phyloP scores from a whole-genome alignment of 768 basidiomycete genomes.

The Boletus sensibilis region DNA sequence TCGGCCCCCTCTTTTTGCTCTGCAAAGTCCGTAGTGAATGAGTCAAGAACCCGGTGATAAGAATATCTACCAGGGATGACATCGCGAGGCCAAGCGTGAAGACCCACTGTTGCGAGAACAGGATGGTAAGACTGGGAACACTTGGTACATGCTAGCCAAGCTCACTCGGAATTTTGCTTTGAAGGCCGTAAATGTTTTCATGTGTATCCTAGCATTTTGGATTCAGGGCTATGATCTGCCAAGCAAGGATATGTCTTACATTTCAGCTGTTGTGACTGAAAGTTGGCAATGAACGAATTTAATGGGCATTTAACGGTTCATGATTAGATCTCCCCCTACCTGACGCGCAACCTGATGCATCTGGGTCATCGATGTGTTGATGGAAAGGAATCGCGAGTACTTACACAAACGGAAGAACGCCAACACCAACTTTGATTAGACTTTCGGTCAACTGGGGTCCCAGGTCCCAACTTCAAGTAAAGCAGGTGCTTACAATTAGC shows the following conservation, averaged over 20 bases:
- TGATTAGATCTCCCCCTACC: conserved; percentile 12
- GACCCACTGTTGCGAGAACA: conserved; percentile 37
- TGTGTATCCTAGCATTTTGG: conserved; percentile 23
- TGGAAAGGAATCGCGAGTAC: conserved; percentile 1
- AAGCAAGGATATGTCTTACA: conserved; percentile 17
- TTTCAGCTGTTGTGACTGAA: conserved; percentile 31
- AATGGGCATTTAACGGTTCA: conserved; percentile 10
- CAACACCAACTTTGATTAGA: conserved; percentile 24
- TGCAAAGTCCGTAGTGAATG: conserved; percentile 41
- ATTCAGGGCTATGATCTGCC: not conserved
- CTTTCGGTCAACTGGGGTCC: not conserved
- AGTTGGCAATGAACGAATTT: conserved; percentile 13
- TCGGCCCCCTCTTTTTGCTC: conserved; percentile 39
- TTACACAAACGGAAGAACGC: conserved; percentile 33
- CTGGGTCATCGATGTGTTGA: not conserved
- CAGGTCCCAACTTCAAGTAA: not conserved
- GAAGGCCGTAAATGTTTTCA: conserved; percentile 25
- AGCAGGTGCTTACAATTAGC: conserved; percentile 32
- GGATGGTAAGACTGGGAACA: not conserved
- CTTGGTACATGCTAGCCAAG: not conserved
- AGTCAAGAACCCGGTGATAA: conserved; percentile 47
- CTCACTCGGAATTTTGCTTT: conserved; percentile 24
- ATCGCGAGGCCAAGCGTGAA: conserved; percentile 52
- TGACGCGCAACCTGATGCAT: conserved; percentile 36
- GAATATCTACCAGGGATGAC: conserved; percentile 48